These are phyloP conservation scores for Rosa lucieae DNA, from an alignment of 306 rosid genomes.

Conservation along the genomic window DNA sequence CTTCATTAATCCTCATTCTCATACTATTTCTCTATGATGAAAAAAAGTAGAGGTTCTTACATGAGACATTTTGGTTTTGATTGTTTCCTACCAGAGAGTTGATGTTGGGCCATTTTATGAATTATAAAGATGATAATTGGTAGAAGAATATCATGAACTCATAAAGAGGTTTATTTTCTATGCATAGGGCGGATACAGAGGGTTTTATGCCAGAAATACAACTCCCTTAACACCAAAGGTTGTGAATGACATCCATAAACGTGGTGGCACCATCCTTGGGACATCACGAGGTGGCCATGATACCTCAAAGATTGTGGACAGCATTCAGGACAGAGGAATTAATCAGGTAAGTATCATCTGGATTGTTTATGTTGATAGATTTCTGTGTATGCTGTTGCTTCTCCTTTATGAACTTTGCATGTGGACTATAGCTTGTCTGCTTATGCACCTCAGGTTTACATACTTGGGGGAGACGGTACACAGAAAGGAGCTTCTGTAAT, in stretches of 20 bases:
- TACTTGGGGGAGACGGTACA: constrained; percentile 59
- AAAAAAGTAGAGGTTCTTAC: neutral
- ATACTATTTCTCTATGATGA: neutral
- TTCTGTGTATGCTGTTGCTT: neutral
- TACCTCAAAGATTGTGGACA: constrained; percentile 55
- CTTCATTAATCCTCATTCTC: neutral
- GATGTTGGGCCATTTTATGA: neutral
- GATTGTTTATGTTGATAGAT: neutral
- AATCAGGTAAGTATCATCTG: constrained; percentile 39
- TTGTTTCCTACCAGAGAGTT: neutral
- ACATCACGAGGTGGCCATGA: constrained; percentile 53
- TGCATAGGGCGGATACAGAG: constrained; percentile 56
- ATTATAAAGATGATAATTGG: neutral
- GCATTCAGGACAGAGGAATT: constrained; percentile 55
- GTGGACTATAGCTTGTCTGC: neutral
- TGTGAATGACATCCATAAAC: constrained; percentile 57
- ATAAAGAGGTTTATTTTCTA: neutral
- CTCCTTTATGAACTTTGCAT: neutral
- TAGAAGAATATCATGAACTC: neutral
- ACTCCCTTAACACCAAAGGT: constrained; percentile 46
- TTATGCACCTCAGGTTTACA: constrained; percentile 35
- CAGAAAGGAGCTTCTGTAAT: constrained; percentile 52
- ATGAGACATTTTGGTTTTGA: neutral
- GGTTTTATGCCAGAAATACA: constrained; percentile 52
- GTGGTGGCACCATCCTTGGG: constrained; percentile 66